Percentiles rank a stretch among this genome's conserved stretches.
Conservation (phyloP, 129 eudicot species). For the Mikania micrantha region DNA sequence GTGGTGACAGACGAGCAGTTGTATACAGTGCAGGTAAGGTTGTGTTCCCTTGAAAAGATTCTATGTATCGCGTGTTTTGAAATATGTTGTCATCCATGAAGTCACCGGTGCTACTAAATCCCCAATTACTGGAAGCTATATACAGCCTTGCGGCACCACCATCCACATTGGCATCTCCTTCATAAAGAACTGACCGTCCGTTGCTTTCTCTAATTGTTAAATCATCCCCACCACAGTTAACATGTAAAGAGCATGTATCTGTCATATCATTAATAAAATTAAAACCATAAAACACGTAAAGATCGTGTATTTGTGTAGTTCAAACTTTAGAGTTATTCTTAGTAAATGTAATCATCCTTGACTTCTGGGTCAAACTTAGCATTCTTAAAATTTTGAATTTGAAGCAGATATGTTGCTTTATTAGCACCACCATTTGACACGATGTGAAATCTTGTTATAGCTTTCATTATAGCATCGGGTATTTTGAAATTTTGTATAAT, state of each 20-base stretch:
- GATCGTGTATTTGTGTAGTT: background rate
- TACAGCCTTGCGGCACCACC: constrained; percentile 62
- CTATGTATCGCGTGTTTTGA: constrained; percentile 46
- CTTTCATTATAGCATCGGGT: background rate
- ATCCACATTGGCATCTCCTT: constrained; percentile 63
- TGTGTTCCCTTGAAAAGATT: constrained; percentile 26
- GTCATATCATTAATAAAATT: constrained; percentile 7
- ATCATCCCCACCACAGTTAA: constrained; percentile 81
- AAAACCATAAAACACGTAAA: background rate
- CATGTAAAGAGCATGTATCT: constrained; percentile 86
- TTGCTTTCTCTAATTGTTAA: constrained; percentile 27
- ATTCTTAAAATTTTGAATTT: background rate
- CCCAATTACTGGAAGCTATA: constrained; percentile 43
- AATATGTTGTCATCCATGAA: constrained; percentile 67
- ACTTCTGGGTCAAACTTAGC: constrained; percentile 7
- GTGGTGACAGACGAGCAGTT: constrained; percentile 78
- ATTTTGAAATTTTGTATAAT: background rate
- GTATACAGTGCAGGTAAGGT: constrained; percentile 48
- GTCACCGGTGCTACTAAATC: constrained; percentile 91
- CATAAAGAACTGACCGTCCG: constrained; percentile 37
- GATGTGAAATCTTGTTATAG: background rate
- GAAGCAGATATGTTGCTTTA: background rate
- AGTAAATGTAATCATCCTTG: background rate
- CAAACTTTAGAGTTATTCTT: background rate
- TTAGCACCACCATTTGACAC: background rate